Evolutionary conservation across 257 asterid genomes (phyloP), one percentile per base, ranked within the genome.

Genomic region (Nicotiana paniculata): DNA sequence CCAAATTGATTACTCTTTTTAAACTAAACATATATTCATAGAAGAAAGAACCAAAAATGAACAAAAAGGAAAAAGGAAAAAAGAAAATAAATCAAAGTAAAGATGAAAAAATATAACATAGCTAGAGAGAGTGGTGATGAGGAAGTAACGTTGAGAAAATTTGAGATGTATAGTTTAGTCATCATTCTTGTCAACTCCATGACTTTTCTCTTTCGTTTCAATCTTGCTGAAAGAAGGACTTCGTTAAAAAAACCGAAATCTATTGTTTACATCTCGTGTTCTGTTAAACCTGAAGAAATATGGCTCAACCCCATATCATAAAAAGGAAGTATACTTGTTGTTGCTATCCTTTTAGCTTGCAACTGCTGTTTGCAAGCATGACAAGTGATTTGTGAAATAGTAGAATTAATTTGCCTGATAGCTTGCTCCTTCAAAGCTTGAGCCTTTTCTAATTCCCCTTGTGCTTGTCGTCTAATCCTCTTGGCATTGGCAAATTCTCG

Each of bases 321-420:
- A 77, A 83, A 69, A 9, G 79, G 78, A 80, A 53, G 66, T 57
- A 24, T 39, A 8, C 76, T 33, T 54, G 80, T 24, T 24, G 83
- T 59, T 77, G 67, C 79, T 24, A 10, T 69, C 63, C 26, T 75
- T 75, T 51, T 75, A 75, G 28, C 55, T 83, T 89, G 93, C 77
- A 85, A 89, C 35, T 84, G 86, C 54, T 87, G 83, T 88, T 88
- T 90, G 84, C 97, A 93, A 69, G 88, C 82, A 77, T 90, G 89
- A 85, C 97, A 93, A 26, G 97, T 93, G 82, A 92, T 86, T 77
- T 91, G 90, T 15, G 88, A 74, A 35, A 91, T 85, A 65, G 93
- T 86, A 28, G 89, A 83, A 54, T 87, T 90, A 26, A 90, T 88
- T 59, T 83, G 84, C 89, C 77, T 86, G 0, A 88, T 67, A 13